These are phyloP conservation scores for Clonostachys rhizophaga DNA, from an alignment of 2,329 filamentous ascomycete genomes.

Conservation along the genomic window DNA sequence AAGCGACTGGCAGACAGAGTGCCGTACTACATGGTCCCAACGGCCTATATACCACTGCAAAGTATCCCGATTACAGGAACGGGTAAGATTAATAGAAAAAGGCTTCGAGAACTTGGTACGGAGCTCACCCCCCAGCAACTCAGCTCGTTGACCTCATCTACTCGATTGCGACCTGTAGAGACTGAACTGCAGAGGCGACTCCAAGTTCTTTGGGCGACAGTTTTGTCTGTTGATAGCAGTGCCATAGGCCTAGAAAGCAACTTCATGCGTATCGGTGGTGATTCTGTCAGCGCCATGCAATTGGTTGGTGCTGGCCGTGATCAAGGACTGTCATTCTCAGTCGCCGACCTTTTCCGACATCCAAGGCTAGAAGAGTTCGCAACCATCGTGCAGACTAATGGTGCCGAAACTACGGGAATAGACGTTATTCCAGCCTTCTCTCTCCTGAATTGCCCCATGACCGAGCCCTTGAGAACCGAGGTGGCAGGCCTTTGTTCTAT, in stretches of 20 bases:
- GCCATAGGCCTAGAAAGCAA: constrained; percentile 23
- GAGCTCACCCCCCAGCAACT: not conserved
- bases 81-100: not conserved
- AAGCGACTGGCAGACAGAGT: not conserved
- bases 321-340: not conserved
- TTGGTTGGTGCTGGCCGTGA: not conserved
- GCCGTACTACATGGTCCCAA: constrained; percentile 1
- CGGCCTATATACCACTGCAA: not conserved
- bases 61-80: constrained; percentile 1
- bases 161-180: too few relatives aligned
- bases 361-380: not conserved
- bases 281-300: constrained; percentile 25
- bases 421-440: not conserved
- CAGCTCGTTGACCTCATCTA: not conserved
- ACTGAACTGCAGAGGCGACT: not conserved
- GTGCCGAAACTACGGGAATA: not conserved
- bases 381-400: not conserved
- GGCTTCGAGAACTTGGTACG: not conserved
- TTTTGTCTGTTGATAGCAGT: constrained; percentile 15
- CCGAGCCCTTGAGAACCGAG: not conserved
- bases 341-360: not conserved
- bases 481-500: not conserved
- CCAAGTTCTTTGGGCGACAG: not conserved
- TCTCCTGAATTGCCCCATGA: not conserved
- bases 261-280: constrained; percentile 41